Conservation (phyloP, 202 grass and related monocot genomes). For the Brachypodium distachyon region DNA sequence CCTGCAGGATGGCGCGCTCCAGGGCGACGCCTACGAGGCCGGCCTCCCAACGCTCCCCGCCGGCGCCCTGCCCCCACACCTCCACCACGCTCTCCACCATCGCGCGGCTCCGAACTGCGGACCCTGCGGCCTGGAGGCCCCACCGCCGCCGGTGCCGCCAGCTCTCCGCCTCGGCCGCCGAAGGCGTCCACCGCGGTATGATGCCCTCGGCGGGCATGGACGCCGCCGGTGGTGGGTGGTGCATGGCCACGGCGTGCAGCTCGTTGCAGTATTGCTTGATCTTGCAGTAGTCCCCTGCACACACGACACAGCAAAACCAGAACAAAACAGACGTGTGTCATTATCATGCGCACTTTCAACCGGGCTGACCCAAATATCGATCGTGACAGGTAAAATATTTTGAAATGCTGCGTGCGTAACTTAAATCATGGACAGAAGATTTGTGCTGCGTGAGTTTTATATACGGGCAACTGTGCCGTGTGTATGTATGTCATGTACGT, state of each 20-base stretch:
- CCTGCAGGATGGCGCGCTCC: slow-evolving; percentile 52
- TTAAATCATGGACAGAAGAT: no score
- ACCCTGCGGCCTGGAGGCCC: slow-evolving; percentile 16
- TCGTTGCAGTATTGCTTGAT: slow-evolving; percentile 1
- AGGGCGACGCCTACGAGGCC: slow-evolving; percentile 37
- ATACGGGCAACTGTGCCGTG: background rate
- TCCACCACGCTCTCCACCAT: slow-evolving; percentile 35
- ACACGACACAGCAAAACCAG: background rate
- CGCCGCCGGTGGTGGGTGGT: background rate
- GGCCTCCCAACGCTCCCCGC: slow-evolving; percentile 46
- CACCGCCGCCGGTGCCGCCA: slow-evolving; percentile 26
- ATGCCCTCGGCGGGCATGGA: background rate
- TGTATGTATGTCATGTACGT: no score
- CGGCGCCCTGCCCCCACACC: slow-evolving; percentile 32
- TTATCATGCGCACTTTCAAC: no score
- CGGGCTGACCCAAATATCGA: no score
- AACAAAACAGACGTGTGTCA: background rate
- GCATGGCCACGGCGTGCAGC: slow-evolving; percentile 1
- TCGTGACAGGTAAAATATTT: no score
- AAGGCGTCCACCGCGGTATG: background rate
- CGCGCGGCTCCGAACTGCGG: slow-evolving; percentile 37
- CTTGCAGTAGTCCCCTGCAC: slow-evolving; percentile 32
- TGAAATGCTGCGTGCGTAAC: no score
- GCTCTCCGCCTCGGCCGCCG: background rate
- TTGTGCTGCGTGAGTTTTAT: background rate